Base-by-base conservation (phyloP, 352 stramenopile species). In the Phytophthora foliorum region DNA sequence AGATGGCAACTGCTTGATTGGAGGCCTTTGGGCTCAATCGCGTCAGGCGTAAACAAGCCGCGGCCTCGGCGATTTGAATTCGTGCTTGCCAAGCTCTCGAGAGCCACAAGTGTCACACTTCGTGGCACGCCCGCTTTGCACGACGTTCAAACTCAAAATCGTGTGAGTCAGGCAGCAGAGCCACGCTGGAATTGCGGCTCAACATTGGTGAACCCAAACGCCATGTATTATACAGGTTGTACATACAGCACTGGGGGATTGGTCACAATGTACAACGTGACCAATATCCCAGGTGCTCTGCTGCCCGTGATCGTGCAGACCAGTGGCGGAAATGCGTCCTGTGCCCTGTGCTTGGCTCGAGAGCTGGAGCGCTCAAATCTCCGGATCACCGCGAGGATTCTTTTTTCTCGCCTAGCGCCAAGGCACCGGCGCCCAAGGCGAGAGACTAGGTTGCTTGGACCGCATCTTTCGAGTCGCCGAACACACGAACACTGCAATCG, bases 1-100 rank as follows among this genome's bases (percentile, higher is more conserved):
- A 74, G 69, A 50, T 71, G 64, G 57, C 51, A 66, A 49, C 57
- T 70, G 54, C 21, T 52, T 22, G 45, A 63, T 77, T 64, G 36
- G 36, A 57, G 10, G 56, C 34, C 16, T 52, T 25, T 4, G 39
- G 32, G 53, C 54, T 71, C 52, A 49, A 74, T 77, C 50, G 53
- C 69, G 65, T 77, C 69, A 77, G 59, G 54, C 53, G 65, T 72
- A 77, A 77, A 77, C 65, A 71, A 67, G 42, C 65, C 56, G 52
- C 52, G 22, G 39, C 52, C 55, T 36, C 14, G 25, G 52, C 46
- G 70, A 78, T 78, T 78, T 78, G 70, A 69, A 60, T 11, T 46
- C 61, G 44, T 36, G 54, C 39, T 57, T 24, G 44, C 5, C 49
- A 53, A 58, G 24, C 36, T 39, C 38, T 62, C 42, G 42, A 19